A percentile compares a stretch with the other conserved stretches of the same genome.
These are phyloP conservation scores for Raphanus raphanistrum DNA, from an alignment of 345 rosid species.

Conservation along the genomic window DNA sequence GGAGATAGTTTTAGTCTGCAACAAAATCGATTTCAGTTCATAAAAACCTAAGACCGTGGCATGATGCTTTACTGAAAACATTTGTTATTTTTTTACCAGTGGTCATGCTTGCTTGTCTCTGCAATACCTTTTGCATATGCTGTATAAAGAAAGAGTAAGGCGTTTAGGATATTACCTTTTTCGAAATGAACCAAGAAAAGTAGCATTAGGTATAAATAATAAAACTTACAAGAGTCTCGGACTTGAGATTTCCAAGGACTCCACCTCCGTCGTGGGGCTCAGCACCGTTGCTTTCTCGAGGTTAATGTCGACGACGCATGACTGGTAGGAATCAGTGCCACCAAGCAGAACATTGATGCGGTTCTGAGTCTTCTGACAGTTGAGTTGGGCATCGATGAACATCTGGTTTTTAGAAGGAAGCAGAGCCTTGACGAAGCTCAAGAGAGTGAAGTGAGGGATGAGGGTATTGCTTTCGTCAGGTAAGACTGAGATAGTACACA, in stretches of 20 bases:
- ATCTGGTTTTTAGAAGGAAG: constrained; percentile 55
- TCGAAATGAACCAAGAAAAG: constrained; percentile 3
- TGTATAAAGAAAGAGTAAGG: constrained; percentile 29
- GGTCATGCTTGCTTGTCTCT: constrained; percentile 79
- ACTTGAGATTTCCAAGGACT: constrained; percentile 46
- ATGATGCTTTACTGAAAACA: neutral
- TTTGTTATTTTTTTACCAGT: constrained; percentile 48
- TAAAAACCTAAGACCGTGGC: neutral
- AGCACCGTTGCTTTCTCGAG: constrained; percentile 48
- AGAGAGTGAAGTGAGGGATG: constrained; percentile 49
- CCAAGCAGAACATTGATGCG: constrained; percentile 60
- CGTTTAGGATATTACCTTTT: constrained; percentile 1
- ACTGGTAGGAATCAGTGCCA: constrained; percentile 54
- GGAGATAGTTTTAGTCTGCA: constrained; percentile 57
- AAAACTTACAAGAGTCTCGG: constrained; percentile 43
- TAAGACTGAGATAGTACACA: constrained; percentile 61
- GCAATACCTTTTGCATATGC: constrained; percentile 69
- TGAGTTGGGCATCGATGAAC: constrained; percentile 52
- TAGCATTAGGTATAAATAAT: neutral
- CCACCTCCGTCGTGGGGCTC: constrained; percentile 52
- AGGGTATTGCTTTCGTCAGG: constrained; percentile 55
- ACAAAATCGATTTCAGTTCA: constrained; percentile 3
- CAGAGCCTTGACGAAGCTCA: constrained; percentile 68
- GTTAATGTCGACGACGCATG: constrained; percentile 67
- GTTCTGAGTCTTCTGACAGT: constrained; percentile 53